Conservation (phyloP, 2,329 filamentous ascomycete genomes). For the Microdochium paspali region DNA sequence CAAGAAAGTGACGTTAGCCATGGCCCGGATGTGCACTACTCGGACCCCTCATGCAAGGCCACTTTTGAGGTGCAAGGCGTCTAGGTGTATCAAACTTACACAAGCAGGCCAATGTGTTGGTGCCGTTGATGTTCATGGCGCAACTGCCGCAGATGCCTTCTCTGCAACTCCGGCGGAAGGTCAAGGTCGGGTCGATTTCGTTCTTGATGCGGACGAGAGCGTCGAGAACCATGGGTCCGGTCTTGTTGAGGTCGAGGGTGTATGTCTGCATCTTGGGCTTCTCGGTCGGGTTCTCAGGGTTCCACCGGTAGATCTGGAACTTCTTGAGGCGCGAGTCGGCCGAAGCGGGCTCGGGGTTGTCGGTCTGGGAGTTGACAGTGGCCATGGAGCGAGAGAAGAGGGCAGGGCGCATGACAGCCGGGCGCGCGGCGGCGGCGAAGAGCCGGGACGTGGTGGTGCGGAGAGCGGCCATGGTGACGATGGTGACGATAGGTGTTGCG, state of each 20-base stretch:
- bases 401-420: conserved; percentile 22
- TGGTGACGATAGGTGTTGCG: not conserved
- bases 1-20: conserved; percentile 15
- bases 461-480: conserved; percentile 47
- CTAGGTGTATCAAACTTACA: conserved; percentile 55
- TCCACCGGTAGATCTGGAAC: conserved; percentile 99
- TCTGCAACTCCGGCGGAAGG: conserved; percentile 90
- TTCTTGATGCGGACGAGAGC: conserved; percentile 98
- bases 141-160: conserved; percentile 98
- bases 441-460: conserved; percentile 46
- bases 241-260: conserved; percentile 95
- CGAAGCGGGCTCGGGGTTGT: conserved; percentile 49
- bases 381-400: conserved; percentile 43
- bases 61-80: no score
- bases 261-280: conserved; percentile 97
- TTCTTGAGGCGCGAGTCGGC: conserved; percentile 66
- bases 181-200: conserved; percentile 91
- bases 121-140: conserved; percentile 99
- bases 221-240: conserved; percentile 95
- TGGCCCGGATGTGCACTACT: not conserved
- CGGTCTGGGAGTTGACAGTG: conserved; percentile 47
- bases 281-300: conserved; percentile 80
- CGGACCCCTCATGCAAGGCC: no score
- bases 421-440: conserved; percentile 31
- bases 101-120: conserved; percentile 94